Conservation (phyloP, 495 filamentous ascomycete species). For the Copromyces sp. region DNA sequence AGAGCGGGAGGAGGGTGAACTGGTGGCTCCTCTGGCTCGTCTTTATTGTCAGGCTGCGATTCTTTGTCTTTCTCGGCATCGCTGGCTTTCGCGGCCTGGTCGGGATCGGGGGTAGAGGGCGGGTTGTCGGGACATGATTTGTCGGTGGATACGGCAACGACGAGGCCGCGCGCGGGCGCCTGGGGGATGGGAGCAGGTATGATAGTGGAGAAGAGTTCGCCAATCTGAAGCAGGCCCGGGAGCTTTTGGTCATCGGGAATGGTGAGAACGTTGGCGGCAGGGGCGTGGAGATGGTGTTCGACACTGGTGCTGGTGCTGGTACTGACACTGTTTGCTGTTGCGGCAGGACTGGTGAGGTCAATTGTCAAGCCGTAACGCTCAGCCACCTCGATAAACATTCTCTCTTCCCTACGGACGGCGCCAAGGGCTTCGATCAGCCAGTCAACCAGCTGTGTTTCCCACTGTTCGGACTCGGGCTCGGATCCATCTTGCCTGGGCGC, state of each 20-base stretch:
- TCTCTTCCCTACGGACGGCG: constrained; percentile 56
- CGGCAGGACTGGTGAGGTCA: constrained; percentile 15
- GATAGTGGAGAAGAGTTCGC: constrained; percentile 23
- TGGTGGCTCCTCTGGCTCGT: not conserved
- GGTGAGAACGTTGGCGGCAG: constrained; percentile 1
- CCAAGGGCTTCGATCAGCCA: constrained; percentile 52
- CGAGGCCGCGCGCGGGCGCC: not conserved
- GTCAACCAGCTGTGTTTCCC: constrained; percentile 39
- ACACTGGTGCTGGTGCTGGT: constrained; percentile 16
- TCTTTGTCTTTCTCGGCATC: not conserved
- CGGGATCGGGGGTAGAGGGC: constrained; percentile 4
- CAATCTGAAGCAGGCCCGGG: constrained; percentile 23
- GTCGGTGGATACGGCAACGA: not conserved
- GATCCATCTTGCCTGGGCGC: constrained; percentile 16
- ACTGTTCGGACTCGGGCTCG: constrained; percentile 11
- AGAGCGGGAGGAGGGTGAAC: constrained; percentile 4
- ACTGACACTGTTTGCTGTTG: constrained; percentile 8
- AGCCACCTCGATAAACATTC: constrained; percentile 57
- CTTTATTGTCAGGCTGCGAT: not conserved
- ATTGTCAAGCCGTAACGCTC: constrained; percentile 50
- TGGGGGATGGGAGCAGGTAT: constrained; percentile 8
- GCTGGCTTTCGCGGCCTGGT: not conserved
- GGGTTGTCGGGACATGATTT: not conserved
- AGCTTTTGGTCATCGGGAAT: constrained; percentile 14
- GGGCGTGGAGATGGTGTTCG: constrained; percentile 1